These are phyloP conservation scores for Jatropha multifida DNA, from an alignment of 441 rosid species.

Conservation along the genomic window DNA sequence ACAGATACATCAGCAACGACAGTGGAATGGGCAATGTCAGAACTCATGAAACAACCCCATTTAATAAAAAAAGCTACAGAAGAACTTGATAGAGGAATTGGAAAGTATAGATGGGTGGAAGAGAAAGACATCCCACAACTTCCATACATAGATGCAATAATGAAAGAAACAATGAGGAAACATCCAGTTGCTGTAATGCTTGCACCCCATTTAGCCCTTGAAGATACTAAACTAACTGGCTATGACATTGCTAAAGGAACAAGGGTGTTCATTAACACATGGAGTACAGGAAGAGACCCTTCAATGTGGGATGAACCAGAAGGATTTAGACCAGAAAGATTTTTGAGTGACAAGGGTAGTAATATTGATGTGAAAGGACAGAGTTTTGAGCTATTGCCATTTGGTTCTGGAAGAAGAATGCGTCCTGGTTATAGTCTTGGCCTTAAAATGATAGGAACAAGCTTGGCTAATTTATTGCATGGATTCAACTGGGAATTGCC, in stretches of 20 bases:
- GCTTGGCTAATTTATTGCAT: slow-evolving; percentile 32
- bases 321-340: slow-evolving; percentile 33
- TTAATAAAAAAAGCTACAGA: slow-evolving; percentile 27
- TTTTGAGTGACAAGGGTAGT: slow-evolving; percentile 6
- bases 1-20: slow-evolving; percentile 29
- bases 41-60: slow-evolving; percentile 25
- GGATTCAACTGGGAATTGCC: slow-evolving; percentile 35
- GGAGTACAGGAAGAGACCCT: slow-evolving; percentile 36
- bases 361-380: slow-evolving; percentile 26
- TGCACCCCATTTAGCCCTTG: slow-evolving; percentile 18
- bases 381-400: slow-evolving; percentile 30
- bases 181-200: slow-evolving; percentile 25
- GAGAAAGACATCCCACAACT: slow-evolving; percentile 34
- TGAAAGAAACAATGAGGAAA: slow-evolving; percentile 34
- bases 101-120: slow-evolving; percentile 34
- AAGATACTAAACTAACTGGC: slow-evolving; percentile 26
- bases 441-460: slow-evolving; percentile 24
- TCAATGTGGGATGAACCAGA: slow-evolving; percentile 24
- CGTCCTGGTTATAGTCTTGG: slow-evolving; percentile 36
- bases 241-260: slow-evolving; percentile 28
- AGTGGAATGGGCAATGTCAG: slow-evolving; percentile 39
- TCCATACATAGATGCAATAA: slow-evolving; percentile 31
- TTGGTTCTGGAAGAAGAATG: slow-evolving; percentile 42
- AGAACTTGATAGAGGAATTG: slow-evolving; percentile 35
- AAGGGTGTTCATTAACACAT: slow-evolving; percentile 24